A percentile compares a stretch with the other conserved stretches of the same genome.
Evolutionary conservation across 371 early-diverging fungal genomes (phyloP).

Genomic region (Funneliformis caledonium): DNA sequence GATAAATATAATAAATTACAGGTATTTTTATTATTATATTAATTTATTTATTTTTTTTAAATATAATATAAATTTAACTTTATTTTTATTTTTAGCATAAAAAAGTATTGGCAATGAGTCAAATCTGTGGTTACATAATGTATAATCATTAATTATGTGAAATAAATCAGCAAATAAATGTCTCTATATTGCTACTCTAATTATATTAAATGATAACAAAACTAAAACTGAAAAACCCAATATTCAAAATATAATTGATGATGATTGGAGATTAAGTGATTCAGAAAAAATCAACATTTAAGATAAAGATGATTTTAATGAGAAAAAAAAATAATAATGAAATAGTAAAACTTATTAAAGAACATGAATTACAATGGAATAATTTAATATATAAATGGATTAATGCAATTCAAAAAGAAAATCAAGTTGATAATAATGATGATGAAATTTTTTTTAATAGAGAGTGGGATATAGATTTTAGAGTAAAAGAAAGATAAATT

Average conservation of each 20-base stretch:
- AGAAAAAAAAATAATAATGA: background rate
- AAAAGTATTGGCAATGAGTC: conserved; percentile 13
- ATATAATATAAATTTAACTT: background rate
- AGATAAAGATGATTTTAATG: background rate
- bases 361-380: background rate
- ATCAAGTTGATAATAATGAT: background rate
- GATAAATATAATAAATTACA: background rate
- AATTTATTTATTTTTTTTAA: background rate
- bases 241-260: background rate
- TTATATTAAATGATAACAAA: background rate
- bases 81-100: background rate
- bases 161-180: background rate
- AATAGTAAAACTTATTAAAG: background rate
- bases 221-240: background rate
- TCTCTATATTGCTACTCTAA: background rate
- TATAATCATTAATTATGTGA: background rate
- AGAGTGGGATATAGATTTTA: background rate
- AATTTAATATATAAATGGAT: background rate
- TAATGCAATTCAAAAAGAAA: background rate
- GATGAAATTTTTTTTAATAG: background rate
- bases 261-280: background rate
- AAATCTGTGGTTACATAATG: background rate
- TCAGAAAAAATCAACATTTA: background rate
- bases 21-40: background rate
- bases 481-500: background rate